These are phyloP conservation scores for Phytophthora hibernalis DNA, from an alignment of 352 stramenopile species.

Conservation along the genomic window DNA sequence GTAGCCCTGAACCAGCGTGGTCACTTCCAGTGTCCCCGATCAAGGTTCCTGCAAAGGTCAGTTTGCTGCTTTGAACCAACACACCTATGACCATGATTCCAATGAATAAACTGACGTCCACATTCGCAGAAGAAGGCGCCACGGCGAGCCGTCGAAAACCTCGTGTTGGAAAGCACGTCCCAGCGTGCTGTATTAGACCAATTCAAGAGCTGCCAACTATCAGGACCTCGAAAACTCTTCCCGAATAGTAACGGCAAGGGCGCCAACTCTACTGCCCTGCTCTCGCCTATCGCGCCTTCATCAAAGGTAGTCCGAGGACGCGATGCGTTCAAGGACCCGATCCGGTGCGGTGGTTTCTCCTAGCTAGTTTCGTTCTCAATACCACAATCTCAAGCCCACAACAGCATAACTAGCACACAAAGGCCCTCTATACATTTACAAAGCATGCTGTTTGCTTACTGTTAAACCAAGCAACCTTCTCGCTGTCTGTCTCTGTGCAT, in stretches of 20 bases:
- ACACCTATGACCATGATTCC: not conserved
- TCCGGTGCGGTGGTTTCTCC: conserved; percentile 47
- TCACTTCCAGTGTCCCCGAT: conserved; percentile 61
- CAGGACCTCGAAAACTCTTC: conserved; percentile 13
- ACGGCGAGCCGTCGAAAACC: conserved; percentile 43
- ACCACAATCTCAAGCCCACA: not conserved
- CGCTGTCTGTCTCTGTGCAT: not conserved
- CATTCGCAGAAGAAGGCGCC: conserved; percentile 16
- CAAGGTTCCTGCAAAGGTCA: conserved; percentile 40
- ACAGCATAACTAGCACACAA: not conserved
- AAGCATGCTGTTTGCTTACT: conserved; percentile 23
- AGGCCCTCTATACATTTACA: conserved; percentile 32
- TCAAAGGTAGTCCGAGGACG: conserved; percentile 15
- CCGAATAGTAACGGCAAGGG: not conserved
- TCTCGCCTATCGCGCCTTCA: conserved; percentile 27
- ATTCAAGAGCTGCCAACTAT: conserved; percentile 52
- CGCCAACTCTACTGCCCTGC: not conserved
- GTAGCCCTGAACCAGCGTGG: conserved; percentile 23
- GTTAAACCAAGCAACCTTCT: not conserved
- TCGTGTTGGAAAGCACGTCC: conserved; percentile 57
- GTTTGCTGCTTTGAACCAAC: too few species aligned
- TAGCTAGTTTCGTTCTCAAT: not conserved
- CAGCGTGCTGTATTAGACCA: conserved; percentile 61
- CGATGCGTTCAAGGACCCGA: conserved; percentile 19
- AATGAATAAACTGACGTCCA: not conserved